Evolutionary conservation across 176 grass and related monocot species (phyloP).

Genomic region (Themeda triandra): DNA sequence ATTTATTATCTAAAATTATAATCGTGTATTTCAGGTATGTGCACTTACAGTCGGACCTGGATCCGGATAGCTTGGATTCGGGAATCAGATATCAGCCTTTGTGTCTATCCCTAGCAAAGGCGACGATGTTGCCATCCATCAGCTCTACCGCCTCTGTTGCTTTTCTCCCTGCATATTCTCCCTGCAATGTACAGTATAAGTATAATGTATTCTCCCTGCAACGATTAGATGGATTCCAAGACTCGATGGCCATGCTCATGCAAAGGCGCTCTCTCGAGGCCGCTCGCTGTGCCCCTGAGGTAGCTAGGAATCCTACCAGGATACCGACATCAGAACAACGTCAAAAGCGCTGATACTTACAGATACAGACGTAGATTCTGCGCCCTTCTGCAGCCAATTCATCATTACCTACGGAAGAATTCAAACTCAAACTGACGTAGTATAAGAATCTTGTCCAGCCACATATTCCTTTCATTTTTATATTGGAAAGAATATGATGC

Average conservation of each 20-base stretch:
- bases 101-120: background rate
- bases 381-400: background rate
- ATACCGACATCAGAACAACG: conserved; percentile 24
- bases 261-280: background rate
- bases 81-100: background rate
- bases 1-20: background rate
- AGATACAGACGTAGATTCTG: background rate
- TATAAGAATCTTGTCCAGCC: background rate
- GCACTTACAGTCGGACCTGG: background rate
- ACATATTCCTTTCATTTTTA: background rate
- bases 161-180: background rate
- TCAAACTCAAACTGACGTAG: background rate
- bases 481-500: background rate
- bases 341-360: background rate
- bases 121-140: background rate
- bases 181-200: too few relatives aligned
- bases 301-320: conserved; percentile 14
- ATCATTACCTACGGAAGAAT: conserved; percentile 15
- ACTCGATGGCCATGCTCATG: background rate
- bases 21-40: background rate
- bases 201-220: background rate
- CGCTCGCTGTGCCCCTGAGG: background rate
- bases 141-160: background rate
- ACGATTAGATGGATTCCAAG: background rate
- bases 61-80: background rate